Evolutionary conservation across 768 basidiomycete genomes (phyloP).

Genomic region (Leucocoprinus birnbaumii): DNA sequence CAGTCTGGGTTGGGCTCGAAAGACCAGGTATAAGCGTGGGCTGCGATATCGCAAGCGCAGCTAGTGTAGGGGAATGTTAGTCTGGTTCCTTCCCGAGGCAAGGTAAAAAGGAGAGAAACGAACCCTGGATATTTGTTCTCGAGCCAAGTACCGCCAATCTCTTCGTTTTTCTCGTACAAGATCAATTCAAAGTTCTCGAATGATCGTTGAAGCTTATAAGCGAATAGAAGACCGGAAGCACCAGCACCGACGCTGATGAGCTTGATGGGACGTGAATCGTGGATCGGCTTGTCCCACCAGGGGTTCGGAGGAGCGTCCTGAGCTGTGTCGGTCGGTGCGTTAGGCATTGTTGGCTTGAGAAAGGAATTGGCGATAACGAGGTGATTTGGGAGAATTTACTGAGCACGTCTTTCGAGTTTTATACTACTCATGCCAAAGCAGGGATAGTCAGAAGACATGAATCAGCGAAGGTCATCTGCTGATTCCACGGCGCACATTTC

Average conservation of each 20-base stretch:
- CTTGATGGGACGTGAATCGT: slow-evolving; percentile 23
- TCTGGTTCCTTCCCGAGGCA: background rate
- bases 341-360: background rate
- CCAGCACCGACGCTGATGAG: slow-evolving; percentile 32
- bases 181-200: slow-evolving; percentile 29
- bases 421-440: too few species aligned
- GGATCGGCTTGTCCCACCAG: slow-evolving; percentile 21
- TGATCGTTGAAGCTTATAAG: slow-evolving; percentile 33
- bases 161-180: slow-evolving; percentile 31
- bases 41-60: slow-evolving; percentile 30
- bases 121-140: slow-evolving; percentile 35
- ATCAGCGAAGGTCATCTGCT: too few species aligned
- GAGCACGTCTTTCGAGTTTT: too few species aligned
- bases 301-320: background rate
- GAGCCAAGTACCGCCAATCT: slow-evolving; percentile 30
- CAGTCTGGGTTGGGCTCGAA: slow-evolving; percentile 31
- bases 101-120: background rate
- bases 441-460: too few species aligned
- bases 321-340: background rate
- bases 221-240: slow-evolving; percentile 30
- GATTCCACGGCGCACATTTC: too few species aligned
- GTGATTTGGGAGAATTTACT: background rate
- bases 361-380: too few species aligned
- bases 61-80: slow-evolving; percentile 9
- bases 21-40: slow-evolving; percentile 30